A percentile compares a stretch with the other conserved stretches of the same genome.
Evolutionary conservation across 257 asterid species (phyloP).

Genomic region (Fraxinus anomala): DNA sequence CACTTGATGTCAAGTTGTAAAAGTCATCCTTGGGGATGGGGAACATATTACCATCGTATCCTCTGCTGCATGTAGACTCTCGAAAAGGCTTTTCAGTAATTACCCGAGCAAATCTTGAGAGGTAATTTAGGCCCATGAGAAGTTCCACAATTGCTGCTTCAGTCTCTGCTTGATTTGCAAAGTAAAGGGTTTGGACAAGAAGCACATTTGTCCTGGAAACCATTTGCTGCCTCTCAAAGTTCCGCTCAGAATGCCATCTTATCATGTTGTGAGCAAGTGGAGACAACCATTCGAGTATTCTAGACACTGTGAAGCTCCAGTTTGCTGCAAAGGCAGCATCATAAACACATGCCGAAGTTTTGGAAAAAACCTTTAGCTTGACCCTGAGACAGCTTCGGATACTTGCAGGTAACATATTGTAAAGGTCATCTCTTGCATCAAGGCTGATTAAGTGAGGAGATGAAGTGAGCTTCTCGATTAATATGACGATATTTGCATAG

Average conservation of each 20-base stretch:
- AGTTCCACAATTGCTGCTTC: slow-evolving; percentile 5
- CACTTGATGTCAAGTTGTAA: not conserved
- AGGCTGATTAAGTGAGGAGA: slow-evolving; percentile 8
- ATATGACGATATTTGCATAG: slow-evolving; percentile 2
- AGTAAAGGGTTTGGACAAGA: slow-evolving; percentile 1
- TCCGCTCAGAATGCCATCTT: slow-evolving; percentile 2
- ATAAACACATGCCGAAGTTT: not conserved
- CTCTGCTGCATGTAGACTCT: not conserved
- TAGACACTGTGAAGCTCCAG: not conserved
- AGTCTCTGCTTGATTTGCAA: slow-evolving; percentile 2
- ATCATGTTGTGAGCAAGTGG: slow-evolving; percentile 11
- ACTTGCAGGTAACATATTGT: slow-evolving; percentile 6
- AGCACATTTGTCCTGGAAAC: slow-evolving; percentile 10
- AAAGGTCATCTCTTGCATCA: not conserved
- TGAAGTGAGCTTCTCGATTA: not conserved
- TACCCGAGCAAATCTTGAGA: not conserved
- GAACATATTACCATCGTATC: not conserved
- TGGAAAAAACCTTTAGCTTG: not conserved
- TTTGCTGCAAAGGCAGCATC: slow-evolving; percentile 6
- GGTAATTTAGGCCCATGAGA: slow-evolving; percentile 5
- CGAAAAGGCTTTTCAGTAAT: slow-evolving; percentile 3
- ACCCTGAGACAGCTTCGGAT: not conserved
- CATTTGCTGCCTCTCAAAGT: slow-evolving; percentile 4
- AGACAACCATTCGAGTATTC: slow-evolving; percentile 8
- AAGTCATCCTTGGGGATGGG: not conserved